Evolutionary conservation across 805 yeast genomes (phyloP), one percentile per base, ranked within the genome.

Genomic region (Ogataea ramenticola): DNA sequence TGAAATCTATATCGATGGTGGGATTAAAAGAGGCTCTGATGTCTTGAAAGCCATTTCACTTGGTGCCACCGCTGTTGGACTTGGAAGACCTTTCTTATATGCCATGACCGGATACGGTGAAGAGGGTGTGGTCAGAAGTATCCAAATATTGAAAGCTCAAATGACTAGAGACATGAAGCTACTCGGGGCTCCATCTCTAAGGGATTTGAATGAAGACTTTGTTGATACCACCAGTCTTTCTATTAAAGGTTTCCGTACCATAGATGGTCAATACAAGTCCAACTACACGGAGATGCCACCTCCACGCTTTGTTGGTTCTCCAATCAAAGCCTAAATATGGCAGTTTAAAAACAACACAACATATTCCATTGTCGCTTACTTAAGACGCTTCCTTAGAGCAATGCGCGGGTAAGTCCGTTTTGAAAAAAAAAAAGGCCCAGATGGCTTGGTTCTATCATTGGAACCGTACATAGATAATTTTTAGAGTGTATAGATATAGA

Each of bases 31-130:
- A 53, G 93, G 86, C 11, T 75, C 88, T 4, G 95, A 86, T 56
- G 64, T 86, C n/a, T 52, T 85, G 41, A 85, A 86, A 55, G 91
- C 93, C 0, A 59, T 86, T 14, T 79, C 86, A 45, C 67, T 85
- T 4, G 95, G 93, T 10, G 93, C 91, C 26, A 77, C 50, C 34
- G 62, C 57, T 16, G 78, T 74, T 16, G 93, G 93, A 1, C 58
- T 85, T 27, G 93, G 95, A 7, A 68, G 93, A 48, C 87, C 91
- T 2, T 83, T 84, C 62, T 56, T 84, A 22, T 86, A 82, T 55
- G 88, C 90, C 12, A 74, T 82, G 79, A 72, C 85, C n/a, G 71
- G 86, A 0, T 86, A 84, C 48, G 93, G 93, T 2, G 86, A 76
- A 49, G 79, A 68, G 4, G 93, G 93, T 21, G 86, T 81, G 8